Evolutionary conservation across 306 rosid species (phyloP).

Genomic region (Pueraria montana): DNA sequence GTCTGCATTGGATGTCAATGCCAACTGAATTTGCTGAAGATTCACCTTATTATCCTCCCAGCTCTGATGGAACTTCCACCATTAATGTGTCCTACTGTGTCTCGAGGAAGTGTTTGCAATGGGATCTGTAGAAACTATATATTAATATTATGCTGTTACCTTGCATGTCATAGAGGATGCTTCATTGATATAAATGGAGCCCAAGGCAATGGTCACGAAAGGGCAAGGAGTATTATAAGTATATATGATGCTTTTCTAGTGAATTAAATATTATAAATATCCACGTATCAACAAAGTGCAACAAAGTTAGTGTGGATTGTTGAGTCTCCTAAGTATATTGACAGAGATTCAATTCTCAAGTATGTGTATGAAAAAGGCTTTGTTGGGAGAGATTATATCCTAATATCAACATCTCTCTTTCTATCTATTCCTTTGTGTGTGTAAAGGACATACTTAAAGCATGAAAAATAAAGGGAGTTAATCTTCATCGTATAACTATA

Average conservation of each 20-base stretch:
- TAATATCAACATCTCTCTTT: too few species aligned
- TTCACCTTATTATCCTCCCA: slow-evolving; percentile 58
- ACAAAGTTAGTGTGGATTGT: background rate
- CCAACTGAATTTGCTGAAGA: slow-evolving; percentile 68
- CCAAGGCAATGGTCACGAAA: background rate
- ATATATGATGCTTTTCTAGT: background rate
- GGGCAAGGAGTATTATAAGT: background rate
- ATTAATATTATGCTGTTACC: background rate
- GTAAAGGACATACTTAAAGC: too few species aligned
- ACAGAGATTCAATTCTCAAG: background rate
- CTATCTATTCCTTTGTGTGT: too few species aligned
- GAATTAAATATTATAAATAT: background rate
- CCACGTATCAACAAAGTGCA: background rate
- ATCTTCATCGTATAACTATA: too few species aligned
- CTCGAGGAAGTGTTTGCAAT: slow-evolving; percentile 33
- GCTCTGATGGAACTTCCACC: slow-evolving; percentile 53
- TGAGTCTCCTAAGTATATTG: background rate
- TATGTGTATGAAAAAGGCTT: background rate
- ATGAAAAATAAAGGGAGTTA: too few species aligned
- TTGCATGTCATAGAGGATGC: background rate
- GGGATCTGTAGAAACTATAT: slow-evolving; percentile 44
- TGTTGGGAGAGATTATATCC: background rate
- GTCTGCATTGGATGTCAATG: slow-evolving; percentile 67
- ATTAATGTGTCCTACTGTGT: slow-evolving; percentile 34
- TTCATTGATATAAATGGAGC: slow-evolving; percentile 1